Evolutionary conservation across 2,329 filamentous ascomycete genomes (phyloP).

Genomic region (Cladophialophora carrionii): DNA sequence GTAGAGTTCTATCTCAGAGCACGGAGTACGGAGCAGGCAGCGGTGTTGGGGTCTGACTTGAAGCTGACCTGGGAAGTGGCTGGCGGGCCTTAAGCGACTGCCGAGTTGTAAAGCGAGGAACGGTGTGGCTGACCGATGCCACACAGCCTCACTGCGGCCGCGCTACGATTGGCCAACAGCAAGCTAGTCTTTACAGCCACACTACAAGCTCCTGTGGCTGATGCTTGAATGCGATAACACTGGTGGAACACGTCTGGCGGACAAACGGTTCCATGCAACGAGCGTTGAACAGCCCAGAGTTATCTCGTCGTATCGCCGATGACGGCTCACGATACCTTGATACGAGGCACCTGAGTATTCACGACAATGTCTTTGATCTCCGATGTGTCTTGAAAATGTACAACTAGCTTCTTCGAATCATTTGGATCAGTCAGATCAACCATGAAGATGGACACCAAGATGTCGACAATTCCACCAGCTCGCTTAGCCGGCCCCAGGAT

Average conservation of each 20-base stretch:
- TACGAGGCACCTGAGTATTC: no score
- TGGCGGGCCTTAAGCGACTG: background rate
- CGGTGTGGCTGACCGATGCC: slow-evolving; percentile 2
- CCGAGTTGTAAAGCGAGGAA: background rate
- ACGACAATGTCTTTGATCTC: background rate
- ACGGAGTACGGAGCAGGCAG: slow-evolving; percentile 3
- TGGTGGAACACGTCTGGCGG: background rate
- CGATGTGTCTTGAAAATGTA: background rate
- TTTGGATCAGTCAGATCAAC: background rate
- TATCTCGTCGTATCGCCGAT: background rate
- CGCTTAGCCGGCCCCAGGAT: background rate
- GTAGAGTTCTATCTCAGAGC: background rate
- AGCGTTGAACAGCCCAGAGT: background rate
- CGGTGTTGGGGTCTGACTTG: slow-evolving; percentile 1
- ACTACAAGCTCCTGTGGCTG: background rate
- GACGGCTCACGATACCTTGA: background rate
- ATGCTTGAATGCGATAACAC: background rate
- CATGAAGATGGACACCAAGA: background rate
- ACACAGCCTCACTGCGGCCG: background rate
- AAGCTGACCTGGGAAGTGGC: background rate
- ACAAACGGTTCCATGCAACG: background rate
- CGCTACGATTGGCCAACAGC: background rate
- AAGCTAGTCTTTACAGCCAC: background rate
- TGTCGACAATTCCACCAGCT: background rate
- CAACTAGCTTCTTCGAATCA: background rate